Conservation (phyloP, 208 protist genomes). For the Acanthamoeba culbertsoni region DNA sequence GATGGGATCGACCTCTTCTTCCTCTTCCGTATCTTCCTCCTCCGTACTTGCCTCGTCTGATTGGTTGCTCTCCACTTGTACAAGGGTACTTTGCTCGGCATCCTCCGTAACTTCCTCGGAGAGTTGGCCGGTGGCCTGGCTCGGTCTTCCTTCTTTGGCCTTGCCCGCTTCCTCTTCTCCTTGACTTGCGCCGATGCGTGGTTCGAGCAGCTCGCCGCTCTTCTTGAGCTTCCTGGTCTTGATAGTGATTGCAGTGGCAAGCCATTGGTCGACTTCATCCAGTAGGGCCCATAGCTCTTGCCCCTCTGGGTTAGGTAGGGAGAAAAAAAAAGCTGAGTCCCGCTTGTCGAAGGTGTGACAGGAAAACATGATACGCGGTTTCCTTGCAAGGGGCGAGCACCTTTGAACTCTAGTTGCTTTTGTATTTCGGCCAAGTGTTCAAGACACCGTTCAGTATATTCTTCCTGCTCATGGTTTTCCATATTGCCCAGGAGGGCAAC, state of each 20-base stretch:
- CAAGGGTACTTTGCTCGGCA: too few relatives aligned
- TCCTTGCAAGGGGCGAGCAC: not conserved
- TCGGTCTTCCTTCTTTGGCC: not conserved
- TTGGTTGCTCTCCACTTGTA: too few relatives aligned
- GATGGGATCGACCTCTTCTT: not conserved
- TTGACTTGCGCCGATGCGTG: not conserved
- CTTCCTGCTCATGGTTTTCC: not conserved
- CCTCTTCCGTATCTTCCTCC: not conserved
- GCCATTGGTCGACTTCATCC: not conserved
- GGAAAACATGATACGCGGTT: not conserved
- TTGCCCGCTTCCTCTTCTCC: not conserved
- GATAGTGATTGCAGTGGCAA: not conserved
- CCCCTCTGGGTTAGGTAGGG: not conserved
- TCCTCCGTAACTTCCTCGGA: not conserved
- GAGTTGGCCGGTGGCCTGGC: not conserved
- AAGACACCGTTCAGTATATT: not conserved
- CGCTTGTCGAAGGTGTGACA: not conserved
- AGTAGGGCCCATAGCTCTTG: not conserved
- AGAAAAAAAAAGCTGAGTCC: not conserved
- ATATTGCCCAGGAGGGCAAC: too few relatives aligned
- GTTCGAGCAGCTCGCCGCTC: not conserved
- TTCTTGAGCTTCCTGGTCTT: slow-evolving; percentile 36
- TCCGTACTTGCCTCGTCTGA: not conserved
- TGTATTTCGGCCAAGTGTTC: not conserved
- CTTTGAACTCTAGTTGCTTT: not conserved